These are phyloP conservation scores for Nannizzia gypsea DNA, from an alignment of 2,329 filamentous ascomycete species.

Conservation along the genomic window DNA sequence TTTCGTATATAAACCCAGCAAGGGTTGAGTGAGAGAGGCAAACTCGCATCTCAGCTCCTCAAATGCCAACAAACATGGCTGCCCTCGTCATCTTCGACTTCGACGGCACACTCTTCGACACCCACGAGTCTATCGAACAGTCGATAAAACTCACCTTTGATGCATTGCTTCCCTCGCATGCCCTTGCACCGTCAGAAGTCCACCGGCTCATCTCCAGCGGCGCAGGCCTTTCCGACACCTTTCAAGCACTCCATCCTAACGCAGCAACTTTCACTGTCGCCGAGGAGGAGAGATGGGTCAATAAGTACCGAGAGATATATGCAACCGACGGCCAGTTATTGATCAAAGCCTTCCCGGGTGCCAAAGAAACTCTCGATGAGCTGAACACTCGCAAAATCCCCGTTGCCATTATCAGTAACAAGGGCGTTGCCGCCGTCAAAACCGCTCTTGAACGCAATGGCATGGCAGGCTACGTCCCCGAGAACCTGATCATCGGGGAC, in stretches of 20 bases:
- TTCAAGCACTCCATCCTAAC: constrained; percentile 4
- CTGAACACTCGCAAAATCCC: constrained; percentile 1
- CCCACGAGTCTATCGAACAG: constrained; percentile 8
- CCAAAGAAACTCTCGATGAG: constrained; percentile 2
- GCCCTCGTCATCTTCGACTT: constrained; percentile 9
- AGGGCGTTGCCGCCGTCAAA: constrained; percentile 8
- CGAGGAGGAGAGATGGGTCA: constrained; percentile 6
- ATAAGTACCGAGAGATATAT: constrained; percentile 9
- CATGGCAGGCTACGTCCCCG: too few species aligned
- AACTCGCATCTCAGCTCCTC: too few species aligned
- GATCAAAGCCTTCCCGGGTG: constrained; percentile 8
- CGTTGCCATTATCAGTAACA: constrained; percentile 9
- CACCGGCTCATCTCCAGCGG: constrained; percentile 10
- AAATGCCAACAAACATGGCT: constrained; percentile 2
- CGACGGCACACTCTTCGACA: constrained; percentile 10
- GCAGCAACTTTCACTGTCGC: neutral
- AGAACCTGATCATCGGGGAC: too few species aligned
- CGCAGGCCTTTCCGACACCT: constrained; percentile 8
- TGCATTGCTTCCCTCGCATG: constrained; percentile 5
- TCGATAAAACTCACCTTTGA: constrained; percentile 9
- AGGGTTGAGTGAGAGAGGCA: too few species aligned
- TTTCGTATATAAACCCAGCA: too few species aligned
- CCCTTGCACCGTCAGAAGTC: constrained; percentile 6
- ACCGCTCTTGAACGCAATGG: constrained; percentile 6
- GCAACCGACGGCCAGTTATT: constrained; percentile 8